Conservation (phyloP, 2,329 filamentous ascomycete species). For the Colletotrichum chlorophyti region DNA sequence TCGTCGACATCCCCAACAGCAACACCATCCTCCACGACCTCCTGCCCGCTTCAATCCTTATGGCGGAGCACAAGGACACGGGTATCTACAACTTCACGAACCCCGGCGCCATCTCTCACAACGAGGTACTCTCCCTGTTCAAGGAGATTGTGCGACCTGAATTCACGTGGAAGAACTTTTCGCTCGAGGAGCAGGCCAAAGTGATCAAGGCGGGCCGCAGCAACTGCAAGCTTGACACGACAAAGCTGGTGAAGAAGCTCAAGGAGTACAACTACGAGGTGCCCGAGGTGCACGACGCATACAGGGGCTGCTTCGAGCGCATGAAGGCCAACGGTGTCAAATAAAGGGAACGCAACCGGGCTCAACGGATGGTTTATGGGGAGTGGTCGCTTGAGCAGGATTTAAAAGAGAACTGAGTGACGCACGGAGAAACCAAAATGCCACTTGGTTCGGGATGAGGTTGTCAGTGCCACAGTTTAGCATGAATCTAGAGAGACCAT, state of each 20-base stretch:
- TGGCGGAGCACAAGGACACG: conserved; percentile 66
- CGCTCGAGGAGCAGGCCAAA: conserved; percentile 69
- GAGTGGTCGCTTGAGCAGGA: background rate
- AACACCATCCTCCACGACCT: conserved; percentile 72
- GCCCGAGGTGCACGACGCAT: conserved; percentile 68
- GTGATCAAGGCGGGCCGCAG: conserved; percentile 72
- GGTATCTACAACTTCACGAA: conserved; percentile 76
- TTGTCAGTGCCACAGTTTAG: background rate
- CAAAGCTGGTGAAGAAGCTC: conserved; percentile 66
- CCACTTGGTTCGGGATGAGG: background rate
- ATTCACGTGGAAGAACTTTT: conserved; percentile 71
- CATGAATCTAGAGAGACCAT: background rate
- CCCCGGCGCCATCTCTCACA: conserved; percentile 74
- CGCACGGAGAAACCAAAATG: background rate
- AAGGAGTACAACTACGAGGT: conserved; percentile 64
- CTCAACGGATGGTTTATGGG: conserved; percentile 5
- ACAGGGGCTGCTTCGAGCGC: conserved; percentile 66
- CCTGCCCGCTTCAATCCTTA: conserved; percentile 64
- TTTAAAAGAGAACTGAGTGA: background rate
- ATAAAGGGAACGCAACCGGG: conserved; percentile 38
- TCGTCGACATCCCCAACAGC: conserved; percentile 73
- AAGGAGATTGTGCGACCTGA: conserved; percentile 66
- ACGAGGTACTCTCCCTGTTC: conserved; percentile 70
- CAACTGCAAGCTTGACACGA: conserved; percentile 70
- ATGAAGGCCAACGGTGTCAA: conserved; percentile 64